phyloP scores from a whole-genome alignment of 1,284 basidiomycete species.

The Leccinum ponderosum region DNA sequence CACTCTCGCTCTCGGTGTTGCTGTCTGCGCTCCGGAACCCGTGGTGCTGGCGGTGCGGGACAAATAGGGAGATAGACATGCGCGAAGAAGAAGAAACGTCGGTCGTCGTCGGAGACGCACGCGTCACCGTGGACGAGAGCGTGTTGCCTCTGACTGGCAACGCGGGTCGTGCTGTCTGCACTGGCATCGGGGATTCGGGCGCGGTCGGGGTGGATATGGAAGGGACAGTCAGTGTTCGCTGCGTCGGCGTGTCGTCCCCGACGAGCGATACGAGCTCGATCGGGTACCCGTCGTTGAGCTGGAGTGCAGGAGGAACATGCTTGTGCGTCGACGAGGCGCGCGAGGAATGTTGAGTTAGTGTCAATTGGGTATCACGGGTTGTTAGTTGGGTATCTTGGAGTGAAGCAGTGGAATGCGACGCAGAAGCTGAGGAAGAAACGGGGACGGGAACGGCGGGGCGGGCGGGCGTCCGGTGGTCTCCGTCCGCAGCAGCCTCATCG shows the following conservation, averaged over 20 bases:
- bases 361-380: slow-evolving; percentile 26
- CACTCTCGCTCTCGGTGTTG: slow-evolving; percentile 45
- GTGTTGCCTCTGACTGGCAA: slow-evolving; percentile 8
- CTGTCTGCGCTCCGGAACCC: slow-evolving; percentile 28
- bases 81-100: slow-evolving; percentile 19
- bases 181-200: slow-evolving; percentile 40
- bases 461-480: background rate
- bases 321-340: slow-evolving; percentile 25
- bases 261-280: slow-evolving; percentile 21
- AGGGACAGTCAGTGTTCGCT: slow-evolving; percentile 48
- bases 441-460: background rate
- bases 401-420: slow-evolving; percentile 15
- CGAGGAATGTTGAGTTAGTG: slow-evolving; percentile 26
- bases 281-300: slow-evolving; percentile 26
- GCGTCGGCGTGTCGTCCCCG: slow-evolving; percentile 19
- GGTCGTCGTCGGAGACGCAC: background rate
- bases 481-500: slow-evolving; percentile 14
- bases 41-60: slow-evolving; percentile 31
- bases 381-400: slow-evolving; percentile 24
- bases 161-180: slow-evolving; percentile 20
- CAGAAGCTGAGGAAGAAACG: slow-evolving; percentile 8
- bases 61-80: slow-evolving; percentile 29
- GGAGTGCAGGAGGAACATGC: slow-evolving; percentile 32
- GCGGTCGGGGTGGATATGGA: slow-evolving; percentile 50
- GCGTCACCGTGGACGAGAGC: slow-evolving; percentile 19